Evolutionary conservation across 345 rosid genomes (phyloP), one percentile per base, ranked within the genome.

Genomic region (Lepidium aucheri): DNA sequence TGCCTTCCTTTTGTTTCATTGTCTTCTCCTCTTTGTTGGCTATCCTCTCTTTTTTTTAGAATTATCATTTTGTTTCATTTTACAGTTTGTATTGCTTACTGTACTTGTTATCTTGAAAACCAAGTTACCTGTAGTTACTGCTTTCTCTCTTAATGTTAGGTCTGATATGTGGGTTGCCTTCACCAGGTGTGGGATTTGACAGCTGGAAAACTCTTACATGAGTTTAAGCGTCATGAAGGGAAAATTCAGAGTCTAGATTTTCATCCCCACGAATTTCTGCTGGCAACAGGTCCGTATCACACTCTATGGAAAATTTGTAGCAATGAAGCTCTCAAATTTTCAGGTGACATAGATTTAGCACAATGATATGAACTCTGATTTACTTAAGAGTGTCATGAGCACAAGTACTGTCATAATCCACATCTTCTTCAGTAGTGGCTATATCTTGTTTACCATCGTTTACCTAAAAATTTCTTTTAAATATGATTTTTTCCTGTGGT

Each of bases 101-200:
- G 35, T 46, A 36, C n/a, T 46, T 55, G 50, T 47, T 63, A 55
- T 46, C 38, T 17, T 39, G 11, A 49, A 46, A 44, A 42, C 11
- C n/a, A 49, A 41, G 4, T 9, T 36, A 16, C 40, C 61, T 41
- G 55, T 40, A 58, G 33, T 3, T 17, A 51, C 52, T 17, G 28
- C 35, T 17, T 24, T 58, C 11, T 65, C 26, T 56, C 28, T 65
- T 41, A 17, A 52, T 22, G 4, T 44, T 52, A 26, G 51, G 30
- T 52, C 57, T 60, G 22, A 60, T 43, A 14, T 44, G 17, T 33
- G 57, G 67, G 30, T 41, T 65, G 39, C 64, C 30, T 60, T 63
- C 17, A 63, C 75, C 73, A 95, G 99, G 86, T 91, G 10, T 95
- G 99, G 99, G 99, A 95, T 77, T 83, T 95, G 82, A 95, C 99